Percentiles rank a stretch among this genome's conserved stretches.
Conservation (phyloP, 1,284 basidiomycete genomes). For the Puccinia triticina region DNA sequence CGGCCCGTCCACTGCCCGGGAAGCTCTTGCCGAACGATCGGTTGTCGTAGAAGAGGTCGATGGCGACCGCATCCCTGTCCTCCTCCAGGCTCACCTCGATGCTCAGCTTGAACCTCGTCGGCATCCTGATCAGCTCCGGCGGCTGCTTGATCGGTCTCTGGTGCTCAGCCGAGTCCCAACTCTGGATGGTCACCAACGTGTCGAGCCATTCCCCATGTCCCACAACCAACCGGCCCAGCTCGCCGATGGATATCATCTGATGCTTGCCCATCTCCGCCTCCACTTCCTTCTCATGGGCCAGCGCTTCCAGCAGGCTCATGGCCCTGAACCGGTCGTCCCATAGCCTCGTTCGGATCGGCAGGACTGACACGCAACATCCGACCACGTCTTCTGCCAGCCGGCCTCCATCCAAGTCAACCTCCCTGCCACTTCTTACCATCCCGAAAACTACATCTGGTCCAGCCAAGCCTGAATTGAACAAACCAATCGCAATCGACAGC, state of each 20-base stretch:
- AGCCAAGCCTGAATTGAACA: conserved; percentile 48
- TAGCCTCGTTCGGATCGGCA: conserved; percentile 53
- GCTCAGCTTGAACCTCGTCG: conserved; percentile 55
- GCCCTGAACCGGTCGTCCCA: not conserved
- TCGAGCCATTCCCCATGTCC: conserved; percentile 51
- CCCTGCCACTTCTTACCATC: conserved; percentile 55
- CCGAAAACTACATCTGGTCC: conserved; percentile 54
- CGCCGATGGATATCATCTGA: conserved; percentile 48
- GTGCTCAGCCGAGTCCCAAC: conserved; percentile 49
- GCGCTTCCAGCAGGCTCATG: conserved; percentile 8
- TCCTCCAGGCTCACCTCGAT: conserved; percentile 54
- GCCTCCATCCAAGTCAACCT: conserved; percentile 53
- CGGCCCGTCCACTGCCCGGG: conserved; percentile 36
- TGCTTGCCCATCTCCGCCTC: conserved; percentile 52
- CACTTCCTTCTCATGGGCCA: conserved; percentile 31
- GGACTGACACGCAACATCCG: conserved; percentile 56
- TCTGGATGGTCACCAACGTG: conserved; percentile 55
- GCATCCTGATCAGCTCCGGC: conserved; percentile 55
- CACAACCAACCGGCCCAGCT: conserved; percentile 14
- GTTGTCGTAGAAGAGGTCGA: conserved; percentile 33
- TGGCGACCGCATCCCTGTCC: not conserved
- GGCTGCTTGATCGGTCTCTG: conserved; percentile 53
- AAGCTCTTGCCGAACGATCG: conserved; percentile 52
- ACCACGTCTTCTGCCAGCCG: conserved; percentile 54
- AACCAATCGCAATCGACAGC: conserved; percentile 53